A percentile compares a stretch with the other conserved stretches of the same genome.
These are phyloP conservation scores for Penicillium nucicola DNA, from an alignment of 495 filamentous ascomycete genomes.

Conservation along the genomic window DNA sequence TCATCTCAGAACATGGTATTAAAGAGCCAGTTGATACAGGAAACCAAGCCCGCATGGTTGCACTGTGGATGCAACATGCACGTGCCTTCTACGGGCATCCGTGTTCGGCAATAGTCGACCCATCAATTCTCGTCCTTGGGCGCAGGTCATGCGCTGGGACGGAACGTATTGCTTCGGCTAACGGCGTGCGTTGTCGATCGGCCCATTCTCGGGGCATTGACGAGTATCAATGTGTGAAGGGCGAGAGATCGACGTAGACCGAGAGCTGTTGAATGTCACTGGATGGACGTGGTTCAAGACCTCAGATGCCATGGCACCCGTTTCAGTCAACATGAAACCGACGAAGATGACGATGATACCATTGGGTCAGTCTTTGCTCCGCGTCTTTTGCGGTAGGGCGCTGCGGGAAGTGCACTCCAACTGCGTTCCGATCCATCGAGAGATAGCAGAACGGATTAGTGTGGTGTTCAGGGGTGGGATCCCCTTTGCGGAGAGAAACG, in stretches of 20 bases:
- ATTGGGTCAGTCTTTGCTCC: too few species aligned
- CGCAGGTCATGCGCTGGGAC: not conserved
- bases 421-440: not conserved
- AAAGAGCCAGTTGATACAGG: not conserved
- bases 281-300: not conserved
- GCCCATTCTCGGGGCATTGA: not conserved
- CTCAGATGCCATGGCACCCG: too few species aligned
- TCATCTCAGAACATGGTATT: conserved; percentile 4
- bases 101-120: not conserved
- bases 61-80: not conserved
- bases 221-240: not conserved
- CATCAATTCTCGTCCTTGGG: not conserved
- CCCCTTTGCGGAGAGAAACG: not conserved
- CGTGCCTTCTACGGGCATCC: not conserved
- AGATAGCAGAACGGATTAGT: not conserved
- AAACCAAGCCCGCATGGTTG: not conserved
- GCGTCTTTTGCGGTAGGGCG: not conserved
- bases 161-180: not conserved
- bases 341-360: too few species aligned
- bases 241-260: not conserved
- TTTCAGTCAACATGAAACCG: too few species aligned
- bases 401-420: not conserved
- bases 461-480: not conserved
- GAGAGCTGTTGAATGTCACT: not conserved
- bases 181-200: not conserved